Evolutionary conservation across 257 asterid genomes (phyloP).

Genomic region (Ocimum tenuiflorum): DNA sequence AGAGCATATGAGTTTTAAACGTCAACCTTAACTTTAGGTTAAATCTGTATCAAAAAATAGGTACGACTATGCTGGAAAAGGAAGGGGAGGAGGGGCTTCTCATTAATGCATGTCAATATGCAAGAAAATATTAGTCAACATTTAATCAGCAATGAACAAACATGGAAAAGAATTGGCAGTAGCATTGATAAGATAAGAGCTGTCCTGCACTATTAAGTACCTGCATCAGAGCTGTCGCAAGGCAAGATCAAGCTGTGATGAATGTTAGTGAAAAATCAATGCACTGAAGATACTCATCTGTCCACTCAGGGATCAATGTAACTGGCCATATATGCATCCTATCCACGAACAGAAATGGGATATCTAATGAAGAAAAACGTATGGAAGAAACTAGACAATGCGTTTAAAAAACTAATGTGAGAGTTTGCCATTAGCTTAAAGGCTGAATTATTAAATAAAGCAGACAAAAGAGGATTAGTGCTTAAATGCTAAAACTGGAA

Average conservation of each 20-base stretch:
- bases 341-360: not conserved
- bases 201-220: slow-evolving; percentile 28
- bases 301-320: slow-evolving; percentile 8
- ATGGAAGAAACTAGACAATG: slow-evolving; percentile 3
- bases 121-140: slow-evolving; percentile 6
- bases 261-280: slow-evolving; percentile 25
- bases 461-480: slow-evolving; percentile 10
- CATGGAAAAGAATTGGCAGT: slow-evolving; percentile 19
- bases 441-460: slow-evolving; percentile 10
- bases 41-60: slow-evolving; percentile 2
- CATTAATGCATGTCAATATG: not conserved
- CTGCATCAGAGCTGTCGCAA: slow-evolving; percentile 41
- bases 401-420: not conserved
- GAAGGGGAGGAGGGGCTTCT: not conserved
- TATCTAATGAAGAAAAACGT: not conserved
- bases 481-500: slow-evolving; percentile 11
- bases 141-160: not conserved
- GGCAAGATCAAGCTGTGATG: slow-evolving; percentile 27
- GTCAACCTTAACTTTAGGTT: not conserved
- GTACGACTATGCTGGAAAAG: not conserved
- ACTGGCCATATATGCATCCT: slow-evolving; percentile 1
- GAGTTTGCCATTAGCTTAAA: slow-evolving; percentile 8
- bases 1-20: not conserved
- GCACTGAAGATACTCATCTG: not conserved
- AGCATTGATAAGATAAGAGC: slow-evolving; percentile 28